These are phyloP conservation scores for Circinella minor DNA, from an alignment of 371 early-diverging fungal genomes.

Conservation along the genomic window DNA sequence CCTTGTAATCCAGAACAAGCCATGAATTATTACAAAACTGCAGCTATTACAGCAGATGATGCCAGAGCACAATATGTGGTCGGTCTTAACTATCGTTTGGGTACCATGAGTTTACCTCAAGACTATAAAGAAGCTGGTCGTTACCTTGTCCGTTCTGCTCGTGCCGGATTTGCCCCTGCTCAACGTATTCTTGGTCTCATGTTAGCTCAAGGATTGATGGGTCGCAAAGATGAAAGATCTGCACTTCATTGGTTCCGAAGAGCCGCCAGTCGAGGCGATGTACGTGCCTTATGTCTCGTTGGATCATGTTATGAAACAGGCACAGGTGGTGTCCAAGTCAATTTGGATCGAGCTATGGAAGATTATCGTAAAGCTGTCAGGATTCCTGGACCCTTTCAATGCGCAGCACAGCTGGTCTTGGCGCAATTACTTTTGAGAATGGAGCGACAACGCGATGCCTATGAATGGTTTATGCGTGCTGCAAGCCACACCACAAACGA, in stretches of 20 bases:
- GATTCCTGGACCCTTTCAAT: slow-evolving; percentile 40
- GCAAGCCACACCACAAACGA: slow-evolving; percentile 7
- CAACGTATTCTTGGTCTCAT: slow-evolving; percentile 51
- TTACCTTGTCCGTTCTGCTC: slow-evolving; percentile 38
- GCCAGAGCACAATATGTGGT: slow-evolving; percentile 46
- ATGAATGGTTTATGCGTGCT: slow-evolving; percentile 48
- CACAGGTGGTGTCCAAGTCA: slow-evolving; percentile 58
- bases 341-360: slow-evolving; percentile 50
- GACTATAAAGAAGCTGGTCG: slow-evolving; percentile 41
- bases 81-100: slow-evolving; percentile 45
- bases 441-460: slow-evolving; percentile 44
- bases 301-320: slow-evolving; percentile 80
- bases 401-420: slow-evolving; percentile 50
- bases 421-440: slow-evolving; percentile 38
- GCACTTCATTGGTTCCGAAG: slow-evolving; percentile 72
- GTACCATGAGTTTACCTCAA: slow-evolving; percentile 33
- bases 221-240: slow-evolving; percentile 20
- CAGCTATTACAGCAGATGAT: slow-evolving; percentile 33
- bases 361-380: slow-evolving; percentile 76
- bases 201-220: slow-evolving; percentile 31
- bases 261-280: slow-evolving; percentile 69
- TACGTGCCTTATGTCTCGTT: slow-evolving; percentile 69
- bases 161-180: slow-evolving; percentile 43
- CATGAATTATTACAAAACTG: slow-evolving; percentile 41
- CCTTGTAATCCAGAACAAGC: slow-evolving; percentile 34